A percentile compares a stretch with the other conserved stretches of the same genome.
phyloP scores from a whole-genome alignment of 169 alveolate genomes.

The Eimeria sp. region DNA sequence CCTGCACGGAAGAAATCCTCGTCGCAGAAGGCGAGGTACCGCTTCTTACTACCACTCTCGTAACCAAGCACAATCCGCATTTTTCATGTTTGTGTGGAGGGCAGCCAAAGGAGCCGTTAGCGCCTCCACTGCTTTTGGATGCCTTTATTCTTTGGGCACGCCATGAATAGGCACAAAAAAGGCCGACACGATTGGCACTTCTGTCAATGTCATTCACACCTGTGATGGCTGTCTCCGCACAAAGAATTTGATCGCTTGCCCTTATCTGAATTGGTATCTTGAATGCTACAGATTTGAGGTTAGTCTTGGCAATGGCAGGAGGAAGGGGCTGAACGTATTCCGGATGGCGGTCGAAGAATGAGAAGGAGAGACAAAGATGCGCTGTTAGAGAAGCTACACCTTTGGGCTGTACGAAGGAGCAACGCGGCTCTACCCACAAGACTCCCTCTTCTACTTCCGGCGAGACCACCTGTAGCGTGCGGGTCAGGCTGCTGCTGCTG shows the following conservation, averaged over 20 bases:
- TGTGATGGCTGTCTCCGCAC: constrained; percentile 78
- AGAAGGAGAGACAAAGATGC: constrained; percentile 41
- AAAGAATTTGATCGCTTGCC: constrained; percentile 77
- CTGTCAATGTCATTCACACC: constrained; percentile 69
- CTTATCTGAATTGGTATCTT: constrained; percentile 64
- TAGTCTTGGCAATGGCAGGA: constrained; percentile 21
- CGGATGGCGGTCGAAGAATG: constrained; percentile 74
- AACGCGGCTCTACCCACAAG: constrained; percentile 76
- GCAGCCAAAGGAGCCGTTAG: neutral
- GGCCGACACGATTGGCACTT: constrained; percentile 1
- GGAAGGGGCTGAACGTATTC: constrained; percentile 74
- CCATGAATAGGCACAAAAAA: neutral
- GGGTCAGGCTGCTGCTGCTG: constrained; percentile 42
- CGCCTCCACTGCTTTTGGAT: neutral
- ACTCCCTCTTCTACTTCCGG: constrained; percentile 72
- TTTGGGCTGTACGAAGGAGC: constrained; percentile 66
- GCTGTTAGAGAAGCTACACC: constrained; percentile 55
- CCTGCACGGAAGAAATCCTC: constrained; percentile 43
- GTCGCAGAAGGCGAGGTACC: neutral
- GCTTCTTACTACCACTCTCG: neutral
- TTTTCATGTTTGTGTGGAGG: neutral
- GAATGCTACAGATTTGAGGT: constrained; percentile 73
- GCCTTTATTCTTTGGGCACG: neutral
- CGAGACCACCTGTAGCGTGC: constrained; percentile 67
- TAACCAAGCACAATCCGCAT: neutral